These are phyloP conservation scores for Syncephalastrum racemosum DNA, from an alignment of 371 early-diverging fungal species.

Conservation along the genomic window DNA sequence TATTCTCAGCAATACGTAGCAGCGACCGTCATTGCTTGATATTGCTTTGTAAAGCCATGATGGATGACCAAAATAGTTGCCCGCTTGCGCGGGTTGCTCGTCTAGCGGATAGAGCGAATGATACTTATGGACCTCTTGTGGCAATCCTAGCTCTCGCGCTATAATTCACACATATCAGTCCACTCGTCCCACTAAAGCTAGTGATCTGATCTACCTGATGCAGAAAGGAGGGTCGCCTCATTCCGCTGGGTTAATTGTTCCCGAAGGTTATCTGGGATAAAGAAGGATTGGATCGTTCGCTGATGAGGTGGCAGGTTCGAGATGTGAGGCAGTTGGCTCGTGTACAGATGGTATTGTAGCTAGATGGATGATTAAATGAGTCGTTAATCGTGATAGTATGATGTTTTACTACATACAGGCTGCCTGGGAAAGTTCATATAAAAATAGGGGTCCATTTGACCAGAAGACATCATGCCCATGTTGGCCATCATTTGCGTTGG, in stretches of 20 bases:
- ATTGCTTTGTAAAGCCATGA: conserved; percentile 84
- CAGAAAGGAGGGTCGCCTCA: conserved; percentile 63
- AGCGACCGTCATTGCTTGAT: conserved; percentile 78
- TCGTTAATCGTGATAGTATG: neutral
- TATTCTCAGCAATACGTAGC: conserved; percentile 81
- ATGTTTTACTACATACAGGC: conserved; percentile 29
- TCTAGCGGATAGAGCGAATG: conserved; percentile 81
- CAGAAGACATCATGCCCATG: conserved; percentile 24
- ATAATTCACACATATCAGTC: neutral
- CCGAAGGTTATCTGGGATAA: conserved; percentile 78
- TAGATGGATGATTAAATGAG: conserved; percentile 18
- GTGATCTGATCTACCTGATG: conserved; percentile 52
- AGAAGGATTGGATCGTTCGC: conserved; percentile 76
- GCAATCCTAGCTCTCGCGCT: conserved; percentile 60
- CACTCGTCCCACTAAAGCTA: no score
- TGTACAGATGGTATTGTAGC: conserved; percentile 80
- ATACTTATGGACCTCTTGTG: conserved; percentile 48
- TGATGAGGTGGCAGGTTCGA: conserved; percentile 74
- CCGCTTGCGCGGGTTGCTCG: conserved; percentile 34
- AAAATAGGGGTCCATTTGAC: conserved; percentile 37
- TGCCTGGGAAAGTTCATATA: conserved; percentile 44
- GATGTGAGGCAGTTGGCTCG: conserved; percentile 69
- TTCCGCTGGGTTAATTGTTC: conserved; percentile 75
- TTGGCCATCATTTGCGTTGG: conserved; percentile 22
- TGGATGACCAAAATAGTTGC: conserved; percentile 72